Conservation (phyloP, 495 filamentous ascomycete genomes). For the Stereocaulon alpinum region DNA sequence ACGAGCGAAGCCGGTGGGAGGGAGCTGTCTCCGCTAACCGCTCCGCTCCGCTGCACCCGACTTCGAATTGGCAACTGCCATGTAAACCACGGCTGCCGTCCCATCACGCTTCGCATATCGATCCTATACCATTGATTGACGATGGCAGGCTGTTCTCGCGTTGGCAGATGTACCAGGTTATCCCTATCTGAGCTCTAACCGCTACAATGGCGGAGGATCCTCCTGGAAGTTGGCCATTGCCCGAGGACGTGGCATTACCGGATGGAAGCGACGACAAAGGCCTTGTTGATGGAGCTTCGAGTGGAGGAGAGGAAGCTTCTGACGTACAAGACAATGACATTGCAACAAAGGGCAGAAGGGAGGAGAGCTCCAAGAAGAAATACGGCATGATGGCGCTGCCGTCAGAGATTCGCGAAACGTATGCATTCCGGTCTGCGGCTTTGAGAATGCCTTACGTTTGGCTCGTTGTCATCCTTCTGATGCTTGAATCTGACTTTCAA, state of each 20-base stretch:
- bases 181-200: background rate
- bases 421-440: background rate
- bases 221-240: background rate
- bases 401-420: constrained; percentile 20
- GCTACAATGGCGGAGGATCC: background rate
- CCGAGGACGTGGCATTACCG: background rate
- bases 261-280: background rate
- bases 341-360: constrained; percentile 6
- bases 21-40: background rate
- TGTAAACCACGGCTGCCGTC: background rate
- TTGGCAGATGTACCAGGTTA: background rate
- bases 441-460: background rate
- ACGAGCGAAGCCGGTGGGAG: no score
- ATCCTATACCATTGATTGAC: background rate
- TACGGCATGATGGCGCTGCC: constrained; percentile 12
- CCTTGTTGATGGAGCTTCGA: background rate
- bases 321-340: background rate
- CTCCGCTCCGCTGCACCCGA: no score
- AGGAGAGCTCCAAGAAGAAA: constrained; percentile 1
- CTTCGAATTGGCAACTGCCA: no score
- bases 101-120: background rate
- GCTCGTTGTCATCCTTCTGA: background rate
- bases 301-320: background rate
- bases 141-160: constrained; percentile 4
- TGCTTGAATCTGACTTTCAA: constrained; percentile 9